phyloP scores from a whole-genome alignment of 768 basidiomycete species.

The Tephrocybe rancida region DNA sequence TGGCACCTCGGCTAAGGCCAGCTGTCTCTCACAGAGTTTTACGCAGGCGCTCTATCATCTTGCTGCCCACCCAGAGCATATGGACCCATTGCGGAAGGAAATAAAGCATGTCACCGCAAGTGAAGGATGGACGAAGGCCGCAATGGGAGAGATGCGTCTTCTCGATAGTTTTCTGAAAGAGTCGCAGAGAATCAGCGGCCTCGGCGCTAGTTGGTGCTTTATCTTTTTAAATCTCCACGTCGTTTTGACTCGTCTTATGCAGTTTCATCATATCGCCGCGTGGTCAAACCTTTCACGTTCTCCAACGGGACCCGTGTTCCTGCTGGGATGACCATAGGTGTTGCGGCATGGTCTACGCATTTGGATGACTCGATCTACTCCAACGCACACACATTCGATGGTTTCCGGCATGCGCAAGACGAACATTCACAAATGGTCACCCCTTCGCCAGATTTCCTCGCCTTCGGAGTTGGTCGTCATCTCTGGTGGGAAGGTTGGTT shows the following conservation, averaged over 20 bases:
- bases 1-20: constrained; percentile 38
- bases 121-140: constrained; percentile 38
- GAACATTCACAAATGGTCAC: constrained; percentile 36
- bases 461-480: constrained; percentile 32
- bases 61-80: constrained; percentile 33
- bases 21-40: constrained; percentile 29
- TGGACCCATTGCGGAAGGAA: constrained; percentile 42
- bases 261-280: constrained; percentile 21
- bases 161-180: constrained; percentile 49
- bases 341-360: constrained; percentile 8
- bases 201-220: constrained; percentile 27
- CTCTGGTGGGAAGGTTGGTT: constrained; percentile 25
- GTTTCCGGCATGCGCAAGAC: constrained; percentile 41
- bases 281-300: constrained; percentile 23
- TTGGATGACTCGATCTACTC: constrained; percentile 8
- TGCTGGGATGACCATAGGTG: constrained; percentile 21
- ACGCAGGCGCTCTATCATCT: constrained; percentile 39
- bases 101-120: constrained; percentile 34
- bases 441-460: constrained; percentile 25
- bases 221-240: not conserved
- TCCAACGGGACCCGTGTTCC: constrained; percentile 28
- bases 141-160: constrained; percentile 38
- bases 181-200: constrained; percentile 30
- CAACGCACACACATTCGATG: constrained; percentile 39
- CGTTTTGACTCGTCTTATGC: not conserved